phyloP scores from a whole-genome alignment of 148 eudicot genomes.

The Vaccinium vitisidaea region DNA sequence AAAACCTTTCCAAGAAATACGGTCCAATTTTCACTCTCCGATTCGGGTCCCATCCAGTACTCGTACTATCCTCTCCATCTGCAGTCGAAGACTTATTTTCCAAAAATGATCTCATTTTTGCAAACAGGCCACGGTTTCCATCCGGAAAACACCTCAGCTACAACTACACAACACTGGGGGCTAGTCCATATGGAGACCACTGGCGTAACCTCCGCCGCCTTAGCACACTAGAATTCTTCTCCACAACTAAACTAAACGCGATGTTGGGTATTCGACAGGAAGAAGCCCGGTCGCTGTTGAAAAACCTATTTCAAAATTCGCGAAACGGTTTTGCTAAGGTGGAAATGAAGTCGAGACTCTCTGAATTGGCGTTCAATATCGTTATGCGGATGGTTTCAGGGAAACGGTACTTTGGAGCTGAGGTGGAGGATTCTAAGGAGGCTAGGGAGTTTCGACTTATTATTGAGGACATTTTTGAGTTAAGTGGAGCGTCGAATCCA shows the following conservation, averaged over 20 bases:
- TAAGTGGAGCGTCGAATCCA: slow-evolving; percentile 20
- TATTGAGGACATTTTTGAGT: slow-evolving; percentile 20
- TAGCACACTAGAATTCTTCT: not conserved
- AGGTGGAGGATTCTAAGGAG: slow-evolving; percentile 13
- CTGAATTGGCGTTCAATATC: slow-evolving; percentile 36
- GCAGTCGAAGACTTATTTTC: slow-evolving; percentile 15
- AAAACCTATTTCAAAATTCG: slow-evolving; percentile 13
- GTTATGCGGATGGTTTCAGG: slow-evolving; percentile 39
- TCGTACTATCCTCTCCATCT: slow-evolving; percentile 18
- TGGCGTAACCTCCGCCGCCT: slow-evolving; percentile 19
- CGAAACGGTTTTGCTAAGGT: slow-evolving; percentile 12
- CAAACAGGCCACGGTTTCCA: not conserved
- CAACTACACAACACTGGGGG: slow-evolving; percentile 1
- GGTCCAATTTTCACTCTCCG: slow-evolving; percentile 10
- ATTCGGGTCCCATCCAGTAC: slow-evolving; percentile 5
- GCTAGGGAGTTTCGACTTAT: slow-evolving; percentile 19
- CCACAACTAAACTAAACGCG: not conserved
- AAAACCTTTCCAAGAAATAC: not conserved
- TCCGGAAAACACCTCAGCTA: not conserved
- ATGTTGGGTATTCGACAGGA: slow-evolving; percentile 20
- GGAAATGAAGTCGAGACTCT: slow-evolving; percentile 29
- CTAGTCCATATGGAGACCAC: slow-evolving; percentile 10
- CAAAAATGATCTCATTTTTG: slow-evolving; percentile 17
- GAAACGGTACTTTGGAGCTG: slow-evolving; percentile 34
- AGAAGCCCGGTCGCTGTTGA: slow-evolving; percentile 27